Evolutionary conservation across 2,329 filamentous ascomycete species (phyloP).

Genomic region (Dactylellina sp.): DNA sequence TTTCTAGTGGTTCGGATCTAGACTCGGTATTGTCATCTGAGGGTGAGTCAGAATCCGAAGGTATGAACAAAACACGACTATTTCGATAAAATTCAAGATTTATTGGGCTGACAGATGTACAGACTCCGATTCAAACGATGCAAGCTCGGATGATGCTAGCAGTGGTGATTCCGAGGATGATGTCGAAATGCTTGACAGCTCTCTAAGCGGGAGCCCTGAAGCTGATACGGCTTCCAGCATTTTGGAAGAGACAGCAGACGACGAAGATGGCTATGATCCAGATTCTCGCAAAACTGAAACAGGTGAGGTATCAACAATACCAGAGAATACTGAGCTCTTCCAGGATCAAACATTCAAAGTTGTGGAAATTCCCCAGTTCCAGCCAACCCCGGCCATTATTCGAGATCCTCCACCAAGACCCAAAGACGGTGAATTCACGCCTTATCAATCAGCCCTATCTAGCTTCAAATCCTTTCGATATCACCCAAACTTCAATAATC

Average conservation of each 20-base stretch:
- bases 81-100: not conserved
- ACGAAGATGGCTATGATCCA: slow-evolving; percentile 37
- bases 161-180: slow-evolving; percentile 36
- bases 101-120: slow-evolving; percentile 23
- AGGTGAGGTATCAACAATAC: slow-evolving; percentile 41
- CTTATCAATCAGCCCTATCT: slow-evolving; percentile 85
- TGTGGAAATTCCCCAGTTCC: slow-evolving; percentile 25
- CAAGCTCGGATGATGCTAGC: slow-evolving; percentile 19
- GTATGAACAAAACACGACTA: slow-evolving; percentile 8
- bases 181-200: slow-evolving; percentile 34
- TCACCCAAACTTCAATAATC: slow-evolving; percentile 78
- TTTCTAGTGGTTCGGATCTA: slow-evolving; percentile 7
- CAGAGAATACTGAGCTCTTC: slow-evolving; percentile 60
- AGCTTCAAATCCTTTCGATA: slow-evolving; percentile 90
- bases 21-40: slow-evolving; percentile 8
- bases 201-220: slow-evolving; percentile 4
- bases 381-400: slow-evolving; percentile 3
- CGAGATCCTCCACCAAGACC: slow-evolving; percentile 60
- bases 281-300: slow-evolving; percentile 29
- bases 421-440: slow-evolving; percentile 65
- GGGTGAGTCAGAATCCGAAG: slow-evolving; percentile 17
- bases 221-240: slow-evolving; percentile 31
- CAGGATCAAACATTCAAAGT: slow-evolving; percentile 60
- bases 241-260: slow-evolving; percentile 23
- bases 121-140: slow-evolving; percentile 30